Evolutionary conservation across 2,329 filamentous ascomycete species (phyloP).

Genomic region (Monosporascus ibericus): DNA sequence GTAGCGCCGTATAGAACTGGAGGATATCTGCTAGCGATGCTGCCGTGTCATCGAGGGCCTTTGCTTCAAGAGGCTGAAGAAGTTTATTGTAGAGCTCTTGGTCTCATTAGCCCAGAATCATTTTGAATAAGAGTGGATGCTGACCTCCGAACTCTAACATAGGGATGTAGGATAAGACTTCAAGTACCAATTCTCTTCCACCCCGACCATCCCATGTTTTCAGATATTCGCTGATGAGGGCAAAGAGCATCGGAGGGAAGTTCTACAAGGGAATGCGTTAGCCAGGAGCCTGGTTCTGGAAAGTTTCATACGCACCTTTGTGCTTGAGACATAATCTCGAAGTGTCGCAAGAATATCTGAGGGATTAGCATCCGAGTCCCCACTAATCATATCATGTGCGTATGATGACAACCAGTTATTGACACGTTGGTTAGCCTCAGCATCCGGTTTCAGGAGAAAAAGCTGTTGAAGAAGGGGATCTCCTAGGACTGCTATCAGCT

Average conservation of each 20-base stretch:
- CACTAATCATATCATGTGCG: slow-evolving; percentile 48
- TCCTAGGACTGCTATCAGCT: slow-evolving; percentile 69
- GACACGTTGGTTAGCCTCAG: slow-evolving; percentile 44
- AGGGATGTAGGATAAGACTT: slow-evolving; percentile 50
- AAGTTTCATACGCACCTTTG: slow-evolving; percentile 39
- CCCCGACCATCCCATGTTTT: slow-evolving; percentile 56
- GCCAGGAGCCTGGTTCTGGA: slow-evolving; percentile 1
- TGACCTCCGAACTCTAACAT: slow-evolving; percentile 51
- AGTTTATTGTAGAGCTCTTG: slow-evolving; percentile 45
- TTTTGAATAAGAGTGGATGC: slow-evolving; percentile 1
- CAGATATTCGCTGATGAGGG: slow-evolving; percentile 48
- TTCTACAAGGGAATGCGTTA: slow-evolving; percentile 26
- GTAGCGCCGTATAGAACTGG: slow-evolving; percentile 59
- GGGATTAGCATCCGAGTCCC: slow-evolving; percentile 43
- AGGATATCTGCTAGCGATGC: slow-evolving; percentile 56
- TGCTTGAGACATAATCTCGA: slow-evolving; percentile 47
- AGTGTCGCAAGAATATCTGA: slow-evolving; percentile 51
- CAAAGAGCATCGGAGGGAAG: slow-evolving; percentile 42
- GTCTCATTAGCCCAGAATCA: slow-evolving; percentile 15
- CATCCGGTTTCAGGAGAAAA: slow-evolving; percentile 55
- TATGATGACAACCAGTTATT: slow-evolving; percentile 54
- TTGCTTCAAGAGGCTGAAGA: slow-evolving; percentile 45
- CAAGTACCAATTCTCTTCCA: slow-evolving; percentile 47
- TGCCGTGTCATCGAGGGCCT: slow-evolving; percentile 41
- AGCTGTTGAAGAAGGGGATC: slow-evolving; percentile 77